A percentile compares a stretch with the other conserved stretches of the same genome.
Evolutionary conservation across 306 rosid species (phyloP).

Genomic region (Trifolium repens): DNA sequence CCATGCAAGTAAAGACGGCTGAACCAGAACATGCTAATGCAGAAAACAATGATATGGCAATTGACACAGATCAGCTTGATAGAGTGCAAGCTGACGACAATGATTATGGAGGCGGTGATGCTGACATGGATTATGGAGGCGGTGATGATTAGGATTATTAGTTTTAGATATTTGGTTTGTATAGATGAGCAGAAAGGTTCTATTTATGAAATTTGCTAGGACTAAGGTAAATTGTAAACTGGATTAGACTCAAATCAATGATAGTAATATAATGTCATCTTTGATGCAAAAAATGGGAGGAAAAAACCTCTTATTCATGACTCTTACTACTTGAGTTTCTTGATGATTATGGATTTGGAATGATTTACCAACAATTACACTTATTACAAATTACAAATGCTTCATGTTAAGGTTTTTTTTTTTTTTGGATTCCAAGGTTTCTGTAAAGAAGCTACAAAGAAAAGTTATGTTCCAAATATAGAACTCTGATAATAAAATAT

Average conservation of each 20-base stretch:
- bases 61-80: constrained; percentile 25
- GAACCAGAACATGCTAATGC: constrained; percentile 21
- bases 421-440: not conserved
- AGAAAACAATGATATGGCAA: not conserved
- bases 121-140: constrained; percentile 40
- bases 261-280: not conserved
- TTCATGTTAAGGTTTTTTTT: not conserved
- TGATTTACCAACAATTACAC: not conserved
- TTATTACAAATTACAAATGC: not conserved
- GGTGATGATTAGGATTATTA: constrained; percentile 30
- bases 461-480: not conserved
- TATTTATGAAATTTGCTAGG: not conserved
- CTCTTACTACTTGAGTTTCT: not conserved
- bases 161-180: not conserved
- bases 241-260: not conserved
- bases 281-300: not conserved
- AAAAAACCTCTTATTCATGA: not conserved
- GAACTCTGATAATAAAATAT: too few relatives aligned
- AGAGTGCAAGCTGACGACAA: constrained; percentile 44
- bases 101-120: constrained; percentile 48
- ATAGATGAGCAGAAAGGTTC: constrained; percentile 18
- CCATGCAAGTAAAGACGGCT: constrained; percentile 46
- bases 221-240: not conserved
- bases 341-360: constrained; percentile 1
- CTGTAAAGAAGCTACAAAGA: not conserved